Percentiles rank a stretch among this genome's conserved stretches.
phyloP scores from a whole-genome alignment of 225 moss, liverwort and hornwort species.

The Sphagnum contortum region DNA sequence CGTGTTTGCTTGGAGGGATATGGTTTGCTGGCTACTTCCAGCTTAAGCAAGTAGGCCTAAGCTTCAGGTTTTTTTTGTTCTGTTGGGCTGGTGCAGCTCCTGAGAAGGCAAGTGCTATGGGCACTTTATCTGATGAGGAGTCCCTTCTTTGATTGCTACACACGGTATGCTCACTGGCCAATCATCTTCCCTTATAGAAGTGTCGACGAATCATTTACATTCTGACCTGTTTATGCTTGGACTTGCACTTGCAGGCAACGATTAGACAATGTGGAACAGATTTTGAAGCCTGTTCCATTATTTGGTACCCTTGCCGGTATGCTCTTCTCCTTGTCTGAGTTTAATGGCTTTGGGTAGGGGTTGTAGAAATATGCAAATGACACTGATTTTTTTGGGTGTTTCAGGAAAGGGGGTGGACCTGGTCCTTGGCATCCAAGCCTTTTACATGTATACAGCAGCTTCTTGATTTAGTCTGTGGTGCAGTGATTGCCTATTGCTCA shows the following conservation, averaged over 20 bases:
- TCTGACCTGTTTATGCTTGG: too few species aligned
- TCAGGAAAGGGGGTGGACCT: slow-evolving; percentile 92
- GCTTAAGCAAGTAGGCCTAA: too few species aligned
- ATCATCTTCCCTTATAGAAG: too few species aligned
- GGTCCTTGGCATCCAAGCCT: slow-evolving; percentile 74
- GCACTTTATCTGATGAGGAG: slow-evolving; percentile 82
- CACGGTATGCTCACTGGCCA: slow-evolving; percentile 33
- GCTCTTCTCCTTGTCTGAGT: too few species aligned
- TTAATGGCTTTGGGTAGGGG: too few species aligned
- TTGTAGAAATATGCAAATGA: background rate
- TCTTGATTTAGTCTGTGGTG: slow-evolving; percentile 33
- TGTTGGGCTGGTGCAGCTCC: slow-evolving; percentile 38
- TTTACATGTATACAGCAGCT: slow-evolving; percentile 84
- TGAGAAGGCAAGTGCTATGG: slow-evolving; percentile 73
- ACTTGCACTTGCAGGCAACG: slow-evolving; percentile 25
- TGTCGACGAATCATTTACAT: too few species aligned
- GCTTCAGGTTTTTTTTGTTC: too few species aligned
- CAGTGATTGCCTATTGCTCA: too few species aligned
- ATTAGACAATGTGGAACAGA: slow-evolving; percentile 32
- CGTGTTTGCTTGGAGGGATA: too few species aligned
- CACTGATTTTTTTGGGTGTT: background rate
- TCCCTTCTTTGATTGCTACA: slow-evolving; percentile 79
- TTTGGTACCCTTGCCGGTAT: slow-evolving; percentile 56
- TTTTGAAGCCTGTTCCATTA: slow-evolving; percentile 48
- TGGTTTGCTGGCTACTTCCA: too few species aligned